Evolutionary conservation across 148 eudicot genomes (phyloP).

Genomic region (Camellia sinensis): DNA sequence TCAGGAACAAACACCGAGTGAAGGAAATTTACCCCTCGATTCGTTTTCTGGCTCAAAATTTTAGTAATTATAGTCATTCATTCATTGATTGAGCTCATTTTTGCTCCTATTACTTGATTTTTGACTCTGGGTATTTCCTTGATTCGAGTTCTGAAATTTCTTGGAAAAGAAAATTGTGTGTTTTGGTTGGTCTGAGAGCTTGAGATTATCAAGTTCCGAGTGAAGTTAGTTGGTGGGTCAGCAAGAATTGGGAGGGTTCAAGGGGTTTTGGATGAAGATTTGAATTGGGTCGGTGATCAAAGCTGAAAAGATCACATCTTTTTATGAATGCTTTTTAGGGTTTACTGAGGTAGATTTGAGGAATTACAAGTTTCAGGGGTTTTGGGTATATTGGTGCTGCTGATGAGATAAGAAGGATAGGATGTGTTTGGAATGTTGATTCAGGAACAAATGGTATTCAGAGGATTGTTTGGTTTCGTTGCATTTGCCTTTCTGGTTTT

Average conservation of each 20-base stretch:
- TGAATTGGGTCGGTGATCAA: conserved; percentile 18
- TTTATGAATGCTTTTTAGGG: conserved; percentile 13
- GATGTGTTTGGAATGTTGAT: conserved; percentile 39
- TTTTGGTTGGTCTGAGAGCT: conserved; percentile 13
- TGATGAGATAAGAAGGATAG: conserved; percentile 47
- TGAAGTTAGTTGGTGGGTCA: conserved; percentile 5
- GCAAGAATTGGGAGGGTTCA: conserved; percentile 9
- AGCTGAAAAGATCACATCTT: not conserved
- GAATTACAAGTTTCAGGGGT: conserved; percentile 1
- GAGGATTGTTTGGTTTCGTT: conserved; percentile 36
- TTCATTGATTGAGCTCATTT: conserved; percentile 17
- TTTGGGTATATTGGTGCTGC: conserved; percentile 26
- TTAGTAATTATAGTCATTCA: not conserved
- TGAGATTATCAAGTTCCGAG: conserved; percentile 9
- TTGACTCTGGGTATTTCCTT: conserved; percentile 1
- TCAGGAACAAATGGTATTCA: conserved; percentile 43
- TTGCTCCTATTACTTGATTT: conserved; percentile 8
- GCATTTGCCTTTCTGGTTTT: conserved; percentile 42
- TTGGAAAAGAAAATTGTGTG: conserved; percentile 8
- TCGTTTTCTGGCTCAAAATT: conserved; percentile 1
- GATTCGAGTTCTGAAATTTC: conserved; percentile 2
- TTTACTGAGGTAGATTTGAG: conserved; percentile 17
- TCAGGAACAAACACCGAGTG: conserved; percentile 17
- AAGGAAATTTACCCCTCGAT: not conserved
- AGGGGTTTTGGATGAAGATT: conserved; percentile 13